phyloP scores from a whole-genome alignment of 2,329 filamentous ascomycete genomes.

The Colletotrichum echinochloae region DNA sequence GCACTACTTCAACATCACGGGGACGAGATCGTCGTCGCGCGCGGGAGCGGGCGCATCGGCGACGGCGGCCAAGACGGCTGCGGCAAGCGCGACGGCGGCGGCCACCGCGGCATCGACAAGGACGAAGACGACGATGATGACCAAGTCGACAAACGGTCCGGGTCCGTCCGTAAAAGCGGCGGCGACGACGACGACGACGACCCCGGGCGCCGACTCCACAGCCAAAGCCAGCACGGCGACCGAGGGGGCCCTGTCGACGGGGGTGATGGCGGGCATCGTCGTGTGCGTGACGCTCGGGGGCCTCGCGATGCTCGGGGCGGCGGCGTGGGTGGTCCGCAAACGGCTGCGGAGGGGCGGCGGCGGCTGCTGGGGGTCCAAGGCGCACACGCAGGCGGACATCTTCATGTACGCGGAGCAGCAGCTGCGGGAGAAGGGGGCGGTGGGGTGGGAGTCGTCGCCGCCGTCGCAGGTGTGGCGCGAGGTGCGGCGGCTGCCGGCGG shows the following conservation, averaged over 20 bases:
- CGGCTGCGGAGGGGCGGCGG: not conserved
- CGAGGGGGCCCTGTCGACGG: not conserved
- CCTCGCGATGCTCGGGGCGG: not conserved
- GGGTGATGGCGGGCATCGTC: not conserved
- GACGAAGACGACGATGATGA: not conserved
- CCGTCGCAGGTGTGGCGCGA: not conserved
- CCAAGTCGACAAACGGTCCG: not conserved
- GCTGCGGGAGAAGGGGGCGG: conserved; percentile 2
- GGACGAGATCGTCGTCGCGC: not conserved
- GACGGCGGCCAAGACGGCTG: too few species aligned
- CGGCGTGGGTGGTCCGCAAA: not conserved
- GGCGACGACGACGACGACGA: not conserved
- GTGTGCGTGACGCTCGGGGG: not conserved
- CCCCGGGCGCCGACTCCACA: too few species aligned
- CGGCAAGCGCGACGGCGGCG: too few species aligned
- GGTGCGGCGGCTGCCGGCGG: not conserved
- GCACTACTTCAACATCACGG: conserved; percentile 21
- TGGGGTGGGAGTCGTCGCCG: not conserved
- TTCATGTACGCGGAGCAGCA: conserved; percentile 11
- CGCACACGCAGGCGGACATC: conserved; percentile 13
- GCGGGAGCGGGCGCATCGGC: not conserved
- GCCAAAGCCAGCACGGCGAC: not conserved
- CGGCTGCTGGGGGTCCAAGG: not conserved
- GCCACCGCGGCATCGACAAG: not conserved
- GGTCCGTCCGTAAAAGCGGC: too few species aligned